Base-by-base conservation (phyloP, 805 yeast genomes). In the Saccharomycopsis fermentans region DNA sequence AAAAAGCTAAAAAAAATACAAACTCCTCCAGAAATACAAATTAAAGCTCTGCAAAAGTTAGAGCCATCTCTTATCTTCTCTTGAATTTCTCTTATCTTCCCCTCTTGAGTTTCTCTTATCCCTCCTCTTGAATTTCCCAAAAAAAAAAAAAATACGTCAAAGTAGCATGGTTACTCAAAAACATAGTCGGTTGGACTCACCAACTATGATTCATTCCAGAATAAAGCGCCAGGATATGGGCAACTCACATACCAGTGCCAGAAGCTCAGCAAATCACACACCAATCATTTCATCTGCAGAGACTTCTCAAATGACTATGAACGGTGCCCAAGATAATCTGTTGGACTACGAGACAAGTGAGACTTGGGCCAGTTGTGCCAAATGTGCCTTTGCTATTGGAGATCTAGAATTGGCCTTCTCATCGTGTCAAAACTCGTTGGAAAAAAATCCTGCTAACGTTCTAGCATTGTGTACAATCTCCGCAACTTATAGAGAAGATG, bases 401-500 rank as follows among this genome's bases (percentile, higher is more conserved):
- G 58, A 57, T 27, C 66, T 68, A 8, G 65, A 69, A 1, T 64
- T 72, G n/a, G 80, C 82, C 3, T 72, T 77, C 40, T 70, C 68
- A 39, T 70, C 78, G 26, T 80, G 68, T 62, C 79, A 77, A 61
- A 64, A 66, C 17, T 81, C 78, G 1, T 68, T 78, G 9, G 67
- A 64, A 48, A 75, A 75, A 58, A 75, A 75, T 36, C 77, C 79
- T 1, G 65, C 73, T 16, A 73, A 73, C 60, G 62, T 67, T 16
- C 63, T 63, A 2, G 81, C 81, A 1, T 67, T 80, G 19, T 67
- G 72, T 55, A 80, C 81, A 0, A 69, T 80, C 54, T 68, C 74
- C n/a, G 68, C 71, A 34, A 70, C 77, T 27, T 69, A 76, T 29
- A 65, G 80, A 37, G 65, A 69, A 54, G 72, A 70, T 56, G 80